phyloP scores from a whole-genome alignment of 192 early-diverging fungal species.

The Backusella tuberculispora region DNA sequence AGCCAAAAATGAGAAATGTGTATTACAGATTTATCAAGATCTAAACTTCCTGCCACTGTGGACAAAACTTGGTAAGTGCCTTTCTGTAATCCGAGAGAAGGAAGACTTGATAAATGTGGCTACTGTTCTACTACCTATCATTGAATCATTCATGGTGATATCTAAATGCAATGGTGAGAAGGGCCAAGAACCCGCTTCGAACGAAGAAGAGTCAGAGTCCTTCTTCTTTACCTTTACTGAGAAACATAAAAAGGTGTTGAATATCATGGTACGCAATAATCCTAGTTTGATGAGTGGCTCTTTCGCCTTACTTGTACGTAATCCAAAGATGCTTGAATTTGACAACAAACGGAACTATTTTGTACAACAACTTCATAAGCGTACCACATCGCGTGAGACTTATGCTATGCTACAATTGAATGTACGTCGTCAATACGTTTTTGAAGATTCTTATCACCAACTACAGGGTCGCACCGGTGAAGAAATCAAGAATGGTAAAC shows the following conservation, averaged over 20 bases:
- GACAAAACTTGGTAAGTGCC: constrained; percentile 74
- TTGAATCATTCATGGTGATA: constrained; percentile 98
- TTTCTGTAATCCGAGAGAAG: constrained; percentile 74
- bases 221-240: constrained; percentile 93
- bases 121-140: constrained; percentile 89
- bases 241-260: constrained; percentile 93
- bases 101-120: constrained; percentile 87
- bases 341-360: constrained; percentile 99
- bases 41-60: constrained; percentile 71
- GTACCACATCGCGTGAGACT: constrained; percentile 59
- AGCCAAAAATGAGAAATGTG: constrained; percentile 52
- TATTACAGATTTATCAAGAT: constrained; percentile 52
- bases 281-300: constrained; percentile 95
- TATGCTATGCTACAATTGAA: constrained; percentile 83
- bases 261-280: constrained; percentile 97
- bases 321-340: constrained; percentile 97
- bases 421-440: constrained; percentile 91
- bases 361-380: constrained; percentile 92
- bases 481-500: constrained; percentile 92
- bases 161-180: constrained; percentile 81
- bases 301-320: constrained; percentile 94
- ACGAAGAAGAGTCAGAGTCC: constrained; percentile 40
- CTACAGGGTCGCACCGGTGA: constrained; percentile 88
- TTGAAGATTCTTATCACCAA: constrained; percentile 97
- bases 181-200: constrained; percentile 17